phyloP scores from a whole-genome alignment of 164 flowering plant species.

The Kingdonia uniflora region DNA sequence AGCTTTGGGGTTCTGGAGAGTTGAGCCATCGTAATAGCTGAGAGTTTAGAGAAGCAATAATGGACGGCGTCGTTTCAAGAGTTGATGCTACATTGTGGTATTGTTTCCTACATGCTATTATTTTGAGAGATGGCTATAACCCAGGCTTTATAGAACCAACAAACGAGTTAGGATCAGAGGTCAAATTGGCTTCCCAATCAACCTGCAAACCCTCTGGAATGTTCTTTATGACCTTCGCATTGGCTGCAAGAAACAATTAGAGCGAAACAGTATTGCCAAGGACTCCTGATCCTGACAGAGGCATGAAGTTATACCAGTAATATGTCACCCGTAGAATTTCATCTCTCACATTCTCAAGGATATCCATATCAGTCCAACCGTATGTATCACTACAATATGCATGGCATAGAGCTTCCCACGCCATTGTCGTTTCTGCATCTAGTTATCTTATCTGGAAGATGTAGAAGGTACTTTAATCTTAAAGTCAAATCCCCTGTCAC shows the following conservation, averaged over 20 bases:
- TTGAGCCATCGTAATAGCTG: slow-evolving; percentile 50
- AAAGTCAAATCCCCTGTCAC: no score
- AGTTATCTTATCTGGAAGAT: not conserved
- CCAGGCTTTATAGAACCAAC: slow-evolving; percentile 58
- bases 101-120: slow-evolving; percentile 69
- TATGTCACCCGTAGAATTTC: no score
- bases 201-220: no score
- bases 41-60: slow-evolving; percentile 78
- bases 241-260: slow-evolving; percentile 8
- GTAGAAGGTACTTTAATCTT: slow-evolving; percentile 47
- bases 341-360: no score
- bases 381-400: slow-evolving; percentile 49
- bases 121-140: slow-evolving; percentile 71
- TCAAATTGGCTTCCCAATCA: no score
- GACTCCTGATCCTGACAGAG: no score
- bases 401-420: slow-evolving; percentile 19
- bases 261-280: slow-evolving; percentile 4
- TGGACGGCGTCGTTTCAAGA: slow-evolving; percentile 62
- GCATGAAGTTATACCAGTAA: no score
- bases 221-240: no score
- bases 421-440: not conserved
- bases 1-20: not conserved
- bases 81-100: slow-evolving; percentile 73
- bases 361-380: slow-evolving; percentile 17
- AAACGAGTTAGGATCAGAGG: slow-evolving; percentile 31